Evolutionary conservation across 768 basidiomycete species (phyloP).

Genomic region (Leccinum variicolor): DNA sequence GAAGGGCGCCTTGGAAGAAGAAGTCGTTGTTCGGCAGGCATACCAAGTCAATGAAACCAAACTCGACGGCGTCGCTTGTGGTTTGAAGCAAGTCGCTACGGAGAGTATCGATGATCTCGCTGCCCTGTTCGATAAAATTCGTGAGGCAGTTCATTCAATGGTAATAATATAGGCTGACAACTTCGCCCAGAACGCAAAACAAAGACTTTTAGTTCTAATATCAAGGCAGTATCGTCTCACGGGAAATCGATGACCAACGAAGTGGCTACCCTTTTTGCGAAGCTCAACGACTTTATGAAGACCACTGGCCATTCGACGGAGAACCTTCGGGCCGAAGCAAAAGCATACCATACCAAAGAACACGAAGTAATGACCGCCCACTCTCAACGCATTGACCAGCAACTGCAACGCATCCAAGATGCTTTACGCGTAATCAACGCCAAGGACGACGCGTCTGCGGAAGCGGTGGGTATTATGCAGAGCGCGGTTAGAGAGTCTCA

Average conservation of each 20-base stretch:
- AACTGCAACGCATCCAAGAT: conserved; percentile 52
- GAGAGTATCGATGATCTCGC: conserved; percentile 69
- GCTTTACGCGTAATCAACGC: conserved; percentile 51
- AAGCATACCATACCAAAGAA: conserved; percentile 55
- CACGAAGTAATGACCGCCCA: conserved; percentile 48
- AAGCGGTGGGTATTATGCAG: conserved; percentile 49
- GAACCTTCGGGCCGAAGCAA: conserved; percentile 54
- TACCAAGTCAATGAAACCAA: conserved; percentile 70
- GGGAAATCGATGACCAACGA: conserved; percentile 56
- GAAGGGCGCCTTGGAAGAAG: conserved; percentile 71
- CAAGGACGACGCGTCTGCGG: conserved; percentile 52
- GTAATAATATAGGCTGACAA: conserved; percentile 6
- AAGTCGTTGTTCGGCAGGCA: conserved; percentile 71
- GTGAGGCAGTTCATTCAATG: conserved; percentile 39
- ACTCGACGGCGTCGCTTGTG: conserved; percentile 69
- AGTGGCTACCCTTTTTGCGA: conserved; percentile 49
- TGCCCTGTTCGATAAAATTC: conserved; percentile 78
- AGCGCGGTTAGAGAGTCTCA: conserved; percentile 49
- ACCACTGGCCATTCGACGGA: conserved; percentile 50
- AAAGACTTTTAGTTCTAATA: conserved; percentile 58
- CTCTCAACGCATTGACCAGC: conserved; percentile 53
- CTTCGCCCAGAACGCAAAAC: conserved; percentile 65
- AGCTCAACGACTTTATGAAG: conserved; percentile 61
- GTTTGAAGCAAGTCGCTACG: conserved; percentile 60
- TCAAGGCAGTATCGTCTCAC: conserved; percentile 59